These are phyloP conservation scores for Acanthamoeba lenticulata DNA, from an alignment of 208 protist genomes.

Conservation along the genomic window DNA sequence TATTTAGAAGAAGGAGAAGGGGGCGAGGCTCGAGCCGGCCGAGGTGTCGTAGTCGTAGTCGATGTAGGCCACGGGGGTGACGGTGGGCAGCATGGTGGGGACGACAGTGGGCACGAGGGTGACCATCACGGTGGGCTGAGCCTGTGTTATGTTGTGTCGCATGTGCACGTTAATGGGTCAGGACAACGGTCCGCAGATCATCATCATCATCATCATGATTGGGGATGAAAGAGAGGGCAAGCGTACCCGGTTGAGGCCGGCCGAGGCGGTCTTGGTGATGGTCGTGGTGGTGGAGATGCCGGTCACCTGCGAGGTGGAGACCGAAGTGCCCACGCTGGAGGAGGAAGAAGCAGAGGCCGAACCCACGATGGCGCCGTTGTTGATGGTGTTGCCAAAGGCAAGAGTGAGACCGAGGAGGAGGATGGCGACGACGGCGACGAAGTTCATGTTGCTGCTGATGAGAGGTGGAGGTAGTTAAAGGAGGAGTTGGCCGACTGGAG, in stretches of 20 bases:
- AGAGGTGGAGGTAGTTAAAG: neutral
- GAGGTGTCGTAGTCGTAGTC: neutral
- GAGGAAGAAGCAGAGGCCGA: neutral
- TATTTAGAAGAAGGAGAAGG: neutral
- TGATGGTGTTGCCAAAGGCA: neutral
- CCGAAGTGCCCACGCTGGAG: neutral
- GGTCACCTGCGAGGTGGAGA: neutral
- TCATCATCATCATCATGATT: too few relatives aligned
- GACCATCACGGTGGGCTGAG: neutral
- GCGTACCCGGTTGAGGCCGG: neutral
- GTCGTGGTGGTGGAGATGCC: neutral
- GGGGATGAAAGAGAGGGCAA: neutral
- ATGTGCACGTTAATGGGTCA: too few relatives aligned
- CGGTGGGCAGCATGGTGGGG: neutral
- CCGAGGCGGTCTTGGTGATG: neutral
- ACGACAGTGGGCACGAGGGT: neutral
- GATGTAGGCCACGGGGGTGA: constrained; percentile 14
- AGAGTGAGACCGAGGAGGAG: neutral
- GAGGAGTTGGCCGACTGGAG: too few relatives aligned
- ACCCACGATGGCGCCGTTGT: neutral
- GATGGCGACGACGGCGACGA: neutral
- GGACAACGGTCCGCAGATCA: too few relatives aligned
- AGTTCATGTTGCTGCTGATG: neutral
- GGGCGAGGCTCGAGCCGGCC: neutral
- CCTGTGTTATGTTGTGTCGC: too few relatives aligned